Percentiles rank a stretch among this genome's conserved stretches.
phyloP scores from a whole-genome alignment of 495 filamentous ascomycete species.

The Copromyces sp. region DNA sequence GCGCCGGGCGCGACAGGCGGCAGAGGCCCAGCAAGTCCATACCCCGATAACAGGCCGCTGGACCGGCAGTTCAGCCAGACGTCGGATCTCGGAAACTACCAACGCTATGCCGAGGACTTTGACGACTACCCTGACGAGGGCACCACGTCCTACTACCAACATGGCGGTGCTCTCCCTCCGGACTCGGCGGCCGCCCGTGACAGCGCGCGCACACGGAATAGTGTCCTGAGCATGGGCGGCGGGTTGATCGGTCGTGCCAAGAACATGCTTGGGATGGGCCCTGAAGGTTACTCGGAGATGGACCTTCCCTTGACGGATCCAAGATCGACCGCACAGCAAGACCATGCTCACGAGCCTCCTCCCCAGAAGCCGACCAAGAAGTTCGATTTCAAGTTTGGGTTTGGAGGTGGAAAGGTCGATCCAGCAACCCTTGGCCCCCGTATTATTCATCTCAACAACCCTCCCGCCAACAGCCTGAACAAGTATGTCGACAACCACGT shows the following conservation, averaged over 20 bases:
- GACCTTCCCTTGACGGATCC: slow-evolving; percentile 87
- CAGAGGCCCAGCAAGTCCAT: slow-evolving; percentile 35
- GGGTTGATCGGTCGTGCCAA: slow-evolving; percentile 79
- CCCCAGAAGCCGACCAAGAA: slow-evolving; percentile 42
- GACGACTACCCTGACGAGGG: slow-evolving; percentile 68
- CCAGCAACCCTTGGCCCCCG: slow-evolving; percentile 84
- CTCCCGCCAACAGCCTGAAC: slow-evolving; percentile 77
- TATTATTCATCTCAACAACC: slow-evolving; percentile 95
- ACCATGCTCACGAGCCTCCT: slow-evolving; percentile 22
- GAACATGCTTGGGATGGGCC: slow-evolving; percentile 79
- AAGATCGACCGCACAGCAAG: slow-evolving; percentile 27
- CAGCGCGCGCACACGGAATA: slow-evolving; percentile 65
- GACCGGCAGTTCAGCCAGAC: slow-evolving; percentile 66
- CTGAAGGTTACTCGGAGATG: slow-evolving; percentile 90
- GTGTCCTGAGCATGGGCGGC: slow-evolving; percentile 75
- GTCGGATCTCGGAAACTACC: slow-evolving; percentile 75
- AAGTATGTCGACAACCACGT: slow-evolving; percentile 95
- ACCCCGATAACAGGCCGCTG: slow-evolving; percentile 36
- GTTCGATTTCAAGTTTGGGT: slow-evolving; percentile 86
- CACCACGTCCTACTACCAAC: slow-evolving; percentile 49
- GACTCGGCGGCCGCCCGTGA: slow-evolving; percentile 39
- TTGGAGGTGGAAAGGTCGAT: slow-evolving; percentile 75
- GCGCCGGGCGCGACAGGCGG: slow-evolving; percentile 21
- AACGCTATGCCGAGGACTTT: slow-evolving; percentile 79
- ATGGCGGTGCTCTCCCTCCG: slow-evolving; percentile 45